Evolutionary conservation across 1,284 basidiomycete species (phyloP), one percentile per base, ranked within the genome.

Genomic region (Malassezia furfur): DNA sequence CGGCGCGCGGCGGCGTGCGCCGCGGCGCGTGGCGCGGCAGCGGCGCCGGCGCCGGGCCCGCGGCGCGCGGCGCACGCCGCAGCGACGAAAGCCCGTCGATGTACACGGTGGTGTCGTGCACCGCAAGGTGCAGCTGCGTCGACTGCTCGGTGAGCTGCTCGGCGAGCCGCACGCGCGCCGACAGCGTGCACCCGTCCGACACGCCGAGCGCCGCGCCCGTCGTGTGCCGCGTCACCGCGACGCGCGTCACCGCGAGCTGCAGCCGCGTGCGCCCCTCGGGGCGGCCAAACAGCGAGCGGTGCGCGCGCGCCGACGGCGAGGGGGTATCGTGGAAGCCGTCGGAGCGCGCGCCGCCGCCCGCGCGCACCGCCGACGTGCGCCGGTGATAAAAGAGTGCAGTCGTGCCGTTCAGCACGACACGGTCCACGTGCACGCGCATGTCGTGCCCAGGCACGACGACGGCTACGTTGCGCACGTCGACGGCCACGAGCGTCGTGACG

Each of bases 391-490:
- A 5, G 54, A 57, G 45, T 3, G 32, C 14, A 14, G 37, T 44
- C 5, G 38, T 8, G 15, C 49, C 55, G 19, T 45, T 45, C 22
- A 48, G 38, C 30, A 8, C 6, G 21, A 48, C 19, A 30, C 32
- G 21, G 9, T 40, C 49, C 7, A 52, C 2, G n/a, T 9, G 14
- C 17, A 44, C 40, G 1, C 62, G 64, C 4, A 64, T 43, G 32
- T 65, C 65, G 3, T 57, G 59, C 35, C 67, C 67, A 19, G 63
- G 48, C 5, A 66, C 32, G 34, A 60, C 62, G 21, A 72, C 39
- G 39, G 65, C 63, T 39, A 66, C 50, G 17, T 64, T 56, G 30
- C 62, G 61, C 10, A 73, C 48, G 28, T 72, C 62, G 50, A 74
- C 44, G 9, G 66, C 69, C 38, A 74, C 48, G 30, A 74, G 36